phyloP scores from a whole-genome alignment of 2,329 filamentous ascomycete species.

The Penicillium frequentans region DNA sequence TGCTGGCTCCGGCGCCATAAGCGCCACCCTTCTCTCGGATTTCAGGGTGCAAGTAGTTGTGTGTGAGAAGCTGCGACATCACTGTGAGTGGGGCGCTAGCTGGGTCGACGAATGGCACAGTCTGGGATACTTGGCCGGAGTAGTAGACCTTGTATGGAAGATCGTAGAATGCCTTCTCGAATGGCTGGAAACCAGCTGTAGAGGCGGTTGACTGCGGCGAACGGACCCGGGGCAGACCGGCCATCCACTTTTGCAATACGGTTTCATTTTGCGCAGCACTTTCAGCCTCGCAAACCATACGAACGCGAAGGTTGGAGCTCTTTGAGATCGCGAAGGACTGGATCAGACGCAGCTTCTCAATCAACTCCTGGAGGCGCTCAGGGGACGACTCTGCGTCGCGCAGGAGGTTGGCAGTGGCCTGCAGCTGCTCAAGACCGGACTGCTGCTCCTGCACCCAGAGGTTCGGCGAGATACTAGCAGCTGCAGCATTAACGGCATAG shows the following conservation, averaged over 20 bases:
- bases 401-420: constrained; percentile 73
- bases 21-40: constrained; percentile 97
- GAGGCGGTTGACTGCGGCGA: constrained; percentile 34
- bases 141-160: constrained; percentile 98
- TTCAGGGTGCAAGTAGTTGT: constrained; percentile 95
- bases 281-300: constrained; percentile 81
- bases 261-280: constrained; percentile 69
- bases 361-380: constrained; percentile 71
- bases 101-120: constrained; percentile 75
- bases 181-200: constrained; percentile 33
- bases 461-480: constrained; percentile 72
- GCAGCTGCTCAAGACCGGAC: constrained; percentile 86
- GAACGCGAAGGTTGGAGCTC: constrained; percentile 68
- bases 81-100: constrained; percentile 81
- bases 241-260: constrained; percentile 70
- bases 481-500: constrained; percentile 80
- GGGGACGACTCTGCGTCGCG: constrained; percentile 67
- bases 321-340: constrained; percentile 74
- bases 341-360: constrained; percentile 80
- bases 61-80: constrained; percentile 86
- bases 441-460: constrained; percentile 78
- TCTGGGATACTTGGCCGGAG: constrained; percentile 76
- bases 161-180: constrained; percentile 79
- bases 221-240: constrained; percentile 53
- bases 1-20: constrained; percentile 89